Evolutionary conservation across 2,329 filamentous ascomycete species (phyloP), one percentile per base, ranked within the genome.

Genomic region (Diaporthe aspalathi): DNA sequence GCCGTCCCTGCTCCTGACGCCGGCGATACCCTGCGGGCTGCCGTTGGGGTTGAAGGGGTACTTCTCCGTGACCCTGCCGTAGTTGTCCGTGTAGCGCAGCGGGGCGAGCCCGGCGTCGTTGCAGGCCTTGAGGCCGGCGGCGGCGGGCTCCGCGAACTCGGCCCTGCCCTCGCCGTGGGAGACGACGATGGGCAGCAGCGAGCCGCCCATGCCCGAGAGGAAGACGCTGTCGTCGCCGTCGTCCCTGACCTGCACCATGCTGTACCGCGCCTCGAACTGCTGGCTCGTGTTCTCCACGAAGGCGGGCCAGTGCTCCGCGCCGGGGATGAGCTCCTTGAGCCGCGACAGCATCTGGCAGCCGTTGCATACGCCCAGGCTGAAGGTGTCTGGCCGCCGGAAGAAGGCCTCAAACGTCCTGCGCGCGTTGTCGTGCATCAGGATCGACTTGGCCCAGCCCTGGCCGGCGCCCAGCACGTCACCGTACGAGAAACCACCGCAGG

Each of bases 401-500:
- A 98, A 98, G 62, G 85, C 82, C 77, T 92, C 85, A 83, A 98
- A 98, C 76, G 95, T 93, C 70, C 87, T 86, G 52, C 94, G 90
- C 2, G 88, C 87, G 52, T 92, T 91, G 70, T 92, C 88, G 82
- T 98, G 94, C 80, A 97, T 89, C 22, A 98, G 88, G 49, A 98
- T 94, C 2, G 93, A 95, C 83, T 97, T 95, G 5, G 96, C 94
- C 96, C 96, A 99, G 53, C 96, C 96, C 77, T 95, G 93, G 67
- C 96, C 96, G n/a, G 96, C 96, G 72, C 95, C 96, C 0, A 98
- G 89, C 20, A 85, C 84, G 76, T 95, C 93, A 76, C 94, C 94
- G 80, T 97, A 98, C 20, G 94, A 97, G 88, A 99, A 98, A 63
- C 96, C 96, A 79, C 96, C 96, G 75, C 95, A 97, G n/a, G 94